phyloP scores from a whole-genome alignment of 164 flowering plant species.

The Cinnamomum micranthum region DNA sequence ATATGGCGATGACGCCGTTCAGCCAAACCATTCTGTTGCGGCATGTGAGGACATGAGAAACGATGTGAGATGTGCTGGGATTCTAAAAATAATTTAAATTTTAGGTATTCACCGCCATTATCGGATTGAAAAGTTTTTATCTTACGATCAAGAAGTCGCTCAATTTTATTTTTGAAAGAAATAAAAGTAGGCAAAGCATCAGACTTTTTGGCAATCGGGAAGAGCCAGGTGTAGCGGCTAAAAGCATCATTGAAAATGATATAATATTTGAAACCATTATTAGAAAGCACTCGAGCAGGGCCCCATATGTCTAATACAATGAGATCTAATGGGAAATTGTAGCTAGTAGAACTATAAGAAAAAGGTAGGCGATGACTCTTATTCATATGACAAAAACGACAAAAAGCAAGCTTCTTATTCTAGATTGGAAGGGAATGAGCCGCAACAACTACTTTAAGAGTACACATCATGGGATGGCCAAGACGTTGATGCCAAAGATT shows the following conservation, averaged over 20 bases:
- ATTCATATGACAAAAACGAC: not conserved
- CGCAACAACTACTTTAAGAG: not conserved
- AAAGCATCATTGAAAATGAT: not conserved
- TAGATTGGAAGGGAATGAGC: not conserved
- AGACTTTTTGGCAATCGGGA: not conserved
- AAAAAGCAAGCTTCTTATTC: not conserved
- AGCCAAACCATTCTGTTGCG: not conserved
- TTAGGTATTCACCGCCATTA: not conserved
- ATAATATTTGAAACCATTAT: not conserved
- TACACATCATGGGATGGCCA: not conserved
- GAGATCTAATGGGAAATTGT: not conserved
- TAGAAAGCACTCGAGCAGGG: not conserved
- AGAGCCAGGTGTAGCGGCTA: not conserved
- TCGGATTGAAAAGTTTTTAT: not conserved
- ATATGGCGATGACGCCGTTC: not conserved
- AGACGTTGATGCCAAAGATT: not conserved
- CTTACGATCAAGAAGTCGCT: not conserved
- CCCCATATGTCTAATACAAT: not conserved
- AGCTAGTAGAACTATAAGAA: not conserved
- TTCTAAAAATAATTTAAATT: not conserved
- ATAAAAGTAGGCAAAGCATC: not conserved
- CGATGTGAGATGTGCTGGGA: not conserved
- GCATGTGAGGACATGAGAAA: not conserved
- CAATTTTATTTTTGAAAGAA: not conserved
- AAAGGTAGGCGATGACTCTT: not conserved